These are phyloP conservation scores for Cercospora sp. DNA, from an alignment of 2,329 filamentous ascomycete genomes.

Conservation along the genomic window DNA sequence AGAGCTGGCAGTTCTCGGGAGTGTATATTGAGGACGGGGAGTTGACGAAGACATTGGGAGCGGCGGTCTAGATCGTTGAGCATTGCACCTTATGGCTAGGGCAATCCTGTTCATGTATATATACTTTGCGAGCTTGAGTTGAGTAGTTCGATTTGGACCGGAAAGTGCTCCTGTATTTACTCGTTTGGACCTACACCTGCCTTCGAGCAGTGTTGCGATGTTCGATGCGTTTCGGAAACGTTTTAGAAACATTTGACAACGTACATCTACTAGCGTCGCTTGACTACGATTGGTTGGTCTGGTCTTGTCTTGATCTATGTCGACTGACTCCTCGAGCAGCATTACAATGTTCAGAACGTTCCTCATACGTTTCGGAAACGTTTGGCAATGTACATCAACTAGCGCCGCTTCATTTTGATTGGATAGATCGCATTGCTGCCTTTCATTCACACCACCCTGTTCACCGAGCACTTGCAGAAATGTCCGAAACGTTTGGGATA, in stretches of 20 bases:
- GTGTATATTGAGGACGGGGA: slow-evolving; percentile 68
- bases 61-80: not conserved
- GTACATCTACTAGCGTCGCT: not conserved
- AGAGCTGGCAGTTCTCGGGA: slow-evolving; percentile 72
- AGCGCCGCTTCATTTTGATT: not conserved
- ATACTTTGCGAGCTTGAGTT: not conserved
- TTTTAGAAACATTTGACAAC: not conserved
- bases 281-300: not conserved
- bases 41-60: slow-evolving; percentile 28
- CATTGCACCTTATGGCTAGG: not conserved
- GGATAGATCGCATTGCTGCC: not conserved
- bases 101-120: not conserved
- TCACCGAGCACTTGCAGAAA: not conserved
- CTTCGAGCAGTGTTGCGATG: not conserved
- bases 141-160: not conserved
- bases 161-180: not conserved
- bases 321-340: not conserved
- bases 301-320: not conserved
- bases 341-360: not conserved
- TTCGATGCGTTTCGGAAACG: not conserved
- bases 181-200: not conserved
- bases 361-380: not conserved
- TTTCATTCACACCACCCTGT: not conserved
- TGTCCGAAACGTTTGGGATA: not conserved
- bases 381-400: not conserved